Conservation (phyloP, 257 asterid species). For the Primulina huaijiensis region DNA sequence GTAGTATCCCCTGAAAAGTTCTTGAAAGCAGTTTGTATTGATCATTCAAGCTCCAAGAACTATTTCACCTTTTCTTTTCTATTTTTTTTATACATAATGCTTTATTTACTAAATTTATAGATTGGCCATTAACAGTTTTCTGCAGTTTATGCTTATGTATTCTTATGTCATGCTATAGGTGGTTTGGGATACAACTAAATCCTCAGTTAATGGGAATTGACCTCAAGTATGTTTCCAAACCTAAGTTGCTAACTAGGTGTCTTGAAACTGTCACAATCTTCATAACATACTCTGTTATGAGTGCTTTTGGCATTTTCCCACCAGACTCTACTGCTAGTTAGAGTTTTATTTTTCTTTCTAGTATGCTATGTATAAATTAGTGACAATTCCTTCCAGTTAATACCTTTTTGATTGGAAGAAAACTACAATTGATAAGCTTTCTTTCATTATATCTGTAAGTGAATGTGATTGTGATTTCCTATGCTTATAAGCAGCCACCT, state of each 20-base stretch:
- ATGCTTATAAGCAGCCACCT: neutral
- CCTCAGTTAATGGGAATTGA: conserved; percentile 91
- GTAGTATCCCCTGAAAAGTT: neutral
- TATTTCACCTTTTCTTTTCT: neutral
- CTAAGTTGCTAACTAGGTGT: conserved; percentile 14
- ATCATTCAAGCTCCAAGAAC: neutral
- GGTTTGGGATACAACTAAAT: conserved; percentile 96
- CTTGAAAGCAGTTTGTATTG: neutral
- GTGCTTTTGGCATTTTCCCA: conserved; percentile 16
- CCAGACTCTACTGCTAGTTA: conserved; percentile 2
- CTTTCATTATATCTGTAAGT: neutral
- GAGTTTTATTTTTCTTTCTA: conserved; percentile 7
- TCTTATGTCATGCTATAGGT: conserved; percentile 48
- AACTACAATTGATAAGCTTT: neutral
- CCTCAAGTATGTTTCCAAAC: conserved; percentile 71
- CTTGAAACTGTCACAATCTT: conserved; percentile 10
- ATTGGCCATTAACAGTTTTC: conserved; percentile 12
- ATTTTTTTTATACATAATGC: neutral
- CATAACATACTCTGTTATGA: neutral
- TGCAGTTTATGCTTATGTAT: conserved; percentile 26
- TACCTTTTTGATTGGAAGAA: neutral
- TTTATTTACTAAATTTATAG: conserved; percentile 11
- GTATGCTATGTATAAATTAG: conserved; percentile 8
- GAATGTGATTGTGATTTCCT: neutral
- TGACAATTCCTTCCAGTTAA: neutral